Evolutionary conservation across 345 rosid species (phyloP).

Genomic region (Populus ilicifolia): DNA sequence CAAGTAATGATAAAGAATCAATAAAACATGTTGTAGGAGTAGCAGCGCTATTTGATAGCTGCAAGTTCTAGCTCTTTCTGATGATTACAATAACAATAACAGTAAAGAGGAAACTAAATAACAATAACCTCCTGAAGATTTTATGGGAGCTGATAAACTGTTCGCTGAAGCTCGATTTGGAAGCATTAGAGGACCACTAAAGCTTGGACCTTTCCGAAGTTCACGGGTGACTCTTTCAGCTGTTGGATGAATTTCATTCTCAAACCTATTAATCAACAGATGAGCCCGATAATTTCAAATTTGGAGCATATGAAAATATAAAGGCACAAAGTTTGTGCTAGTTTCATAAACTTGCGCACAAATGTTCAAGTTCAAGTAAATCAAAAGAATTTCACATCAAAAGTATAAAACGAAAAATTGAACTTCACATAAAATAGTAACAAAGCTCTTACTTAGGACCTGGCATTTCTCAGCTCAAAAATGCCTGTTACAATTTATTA

Average conservation of each 20-base stretch:
- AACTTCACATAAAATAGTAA: background rate
- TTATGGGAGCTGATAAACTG: constrained; percentile 95
- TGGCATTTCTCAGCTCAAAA: background rate
- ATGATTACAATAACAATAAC: background rate
- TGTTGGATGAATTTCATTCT: constrained; percentile 47
- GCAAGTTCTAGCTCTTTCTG: background rate
- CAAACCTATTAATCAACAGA: constrained; percentile 46
- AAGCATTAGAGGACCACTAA: constrained; percentile 96
- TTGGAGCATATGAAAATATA: constrained; percentile 2
- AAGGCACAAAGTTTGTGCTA: background rate
- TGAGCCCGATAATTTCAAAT: background rate
- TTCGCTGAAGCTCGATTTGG: constrained; percentile 95
- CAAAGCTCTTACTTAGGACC: background rate
- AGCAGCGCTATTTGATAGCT: background rate
- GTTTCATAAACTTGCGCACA: background rate
- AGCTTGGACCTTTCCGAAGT: constrained; percentile 71
- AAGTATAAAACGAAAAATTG: background rate
- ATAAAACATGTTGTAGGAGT: background rate
- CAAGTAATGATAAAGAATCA: background rate
- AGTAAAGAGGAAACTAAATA: constrained; percentile 1
- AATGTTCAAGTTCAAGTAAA: background rate
- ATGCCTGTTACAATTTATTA: background rate
- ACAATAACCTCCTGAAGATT: constrained; percentile 74
- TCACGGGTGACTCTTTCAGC: constrained; percentile 43
- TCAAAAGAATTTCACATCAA: background rate